Percentiles rank a stretch among this genome's conserved stretches.
phyloP scores from a whole-genome alignment of 2,329 filamentous ascomycete species.

The Chrysosphaeria jannelii region DNA sequence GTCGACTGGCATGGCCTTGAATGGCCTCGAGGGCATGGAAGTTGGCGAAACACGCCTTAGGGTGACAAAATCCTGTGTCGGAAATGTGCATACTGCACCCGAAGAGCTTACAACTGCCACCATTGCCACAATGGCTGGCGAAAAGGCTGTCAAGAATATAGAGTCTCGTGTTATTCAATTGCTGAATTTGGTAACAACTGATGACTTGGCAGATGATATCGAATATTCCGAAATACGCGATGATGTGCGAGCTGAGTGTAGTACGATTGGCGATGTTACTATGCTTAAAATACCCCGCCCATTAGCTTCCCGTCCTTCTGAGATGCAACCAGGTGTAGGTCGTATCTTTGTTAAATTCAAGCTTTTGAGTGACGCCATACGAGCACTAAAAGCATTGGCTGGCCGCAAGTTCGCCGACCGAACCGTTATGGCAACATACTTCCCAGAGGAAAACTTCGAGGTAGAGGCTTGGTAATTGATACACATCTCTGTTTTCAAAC shows the following conservation, averaged over 20 bases:
- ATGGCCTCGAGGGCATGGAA: conserved; percentile 79
- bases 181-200: conserved; percentile 93
- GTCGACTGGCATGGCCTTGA: conserved; percentile 58
- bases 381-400: conserved; percentile 66
- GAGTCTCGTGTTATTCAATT: conserved; percentile 73
- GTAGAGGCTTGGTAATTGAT: conserved; percentile 49
- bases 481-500: too few relatives aligned
- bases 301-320: conserved; percentile 46
- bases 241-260: conserved; percentile 76
- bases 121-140: conserved; percentile 91
- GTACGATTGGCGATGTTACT: conserved; percentile 60
- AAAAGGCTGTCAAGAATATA: conserved; percentile 39
- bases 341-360: conserved; percentile 97
- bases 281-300: conserved; percentile 88
- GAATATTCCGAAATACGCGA: conserved; percentile 93
- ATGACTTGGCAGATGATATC: conserved; percentile 77
- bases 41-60: conserved; percentile 65
- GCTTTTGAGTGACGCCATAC: conserved; percentile 42
- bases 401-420: conserved; percentile 89
- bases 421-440: conserved; percentile 89
- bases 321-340: conserved; percentile 67
- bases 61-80: conserved; percentile 70
- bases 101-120: conserved; percentile 91
- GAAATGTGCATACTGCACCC: conserved; percentile 71
- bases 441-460: conserved; percentile 94